Evolutionary conservation across 371 early-diverging fungal species (phyloP).

Genomic region (Globomyces sp.): DNA sequence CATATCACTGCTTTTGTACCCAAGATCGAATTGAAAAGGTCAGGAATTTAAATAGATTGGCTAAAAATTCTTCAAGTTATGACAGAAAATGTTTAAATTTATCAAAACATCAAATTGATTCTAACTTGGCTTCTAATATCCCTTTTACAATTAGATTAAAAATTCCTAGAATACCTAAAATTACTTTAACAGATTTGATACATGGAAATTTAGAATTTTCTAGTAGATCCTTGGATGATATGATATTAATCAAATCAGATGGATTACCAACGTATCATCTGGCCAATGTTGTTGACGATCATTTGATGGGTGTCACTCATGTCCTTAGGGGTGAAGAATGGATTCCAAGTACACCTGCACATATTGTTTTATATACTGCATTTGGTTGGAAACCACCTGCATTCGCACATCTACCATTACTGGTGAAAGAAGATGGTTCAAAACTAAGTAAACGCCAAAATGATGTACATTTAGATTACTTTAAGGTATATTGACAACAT

Average conservation of each 20-base stretch:
- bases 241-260: conserved; percentile 87
- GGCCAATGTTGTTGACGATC: conserved; percentile 94
- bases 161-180: conserved; percentile 37
- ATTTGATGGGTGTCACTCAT: conserved; percentile 85
- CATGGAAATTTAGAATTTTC: conserved; percentile 72
- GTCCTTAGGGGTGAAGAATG: conserved; percentile 86
- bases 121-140: conserved; percentile 27
- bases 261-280: conserved; percentile 94
- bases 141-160: conserved; percentile 75
- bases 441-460: conserved; percentile 86
- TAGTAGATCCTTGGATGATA: conserved; percentile 79
- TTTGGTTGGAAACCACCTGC: conserved; percentile 77
- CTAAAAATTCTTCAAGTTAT: conserved; percentile 64
- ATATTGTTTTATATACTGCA: conserved; percentile 76
- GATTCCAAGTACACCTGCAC: conserved; percentile 88
- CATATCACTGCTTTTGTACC: conserved; percentile 89
- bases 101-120: conserved; percentile 54
- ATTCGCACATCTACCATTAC: conserved; percentile 87
- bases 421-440: conserved; percentile 77
- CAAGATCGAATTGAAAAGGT: conserved; percentile 67
- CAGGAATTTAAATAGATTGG: conserved; percentile 54
- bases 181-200: conserved; percentile 63
- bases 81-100: conserved; percentile 79
- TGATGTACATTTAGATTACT: conserved; percentile 74
- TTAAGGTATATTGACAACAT: conserved; percentile 19